Percentiles rank a stretch among this genome's conserved stretches.
Conservation (phyloP, 2,329 filamentous ascomycete species). For the Aspergillus neotritici region DNA sequence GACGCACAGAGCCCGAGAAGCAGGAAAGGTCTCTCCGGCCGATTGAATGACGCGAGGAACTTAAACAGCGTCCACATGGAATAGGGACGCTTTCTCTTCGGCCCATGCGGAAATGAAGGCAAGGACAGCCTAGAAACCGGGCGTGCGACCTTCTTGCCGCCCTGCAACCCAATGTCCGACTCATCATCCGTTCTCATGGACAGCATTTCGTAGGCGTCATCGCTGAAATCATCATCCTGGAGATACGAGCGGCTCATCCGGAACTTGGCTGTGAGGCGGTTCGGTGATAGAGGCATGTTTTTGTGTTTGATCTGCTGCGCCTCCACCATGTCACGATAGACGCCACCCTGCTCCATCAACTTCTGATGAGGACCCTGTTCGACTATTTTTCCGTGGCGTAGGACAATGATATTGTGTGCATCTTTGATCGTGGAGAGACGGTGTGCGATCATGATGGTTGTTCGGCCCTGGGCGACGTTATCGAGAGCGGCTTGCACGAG, state of each 20-base stretch:
- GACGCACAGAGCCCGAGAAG: conserved; percentile 63
- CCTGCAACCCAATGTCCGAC: conserved; percentile 8
- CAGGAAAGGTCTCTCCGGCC: conserved; percentile 64
- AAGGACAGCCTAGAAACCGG: conserved; percentile 7
- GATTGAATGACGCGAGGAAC: conserved; percentile 73
- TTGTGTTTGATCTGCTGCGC: conserved; percentile 54
- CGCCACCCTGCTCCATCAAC: conserved; percentile 59
- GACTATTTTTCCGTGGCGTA: conserved; percentile 71
- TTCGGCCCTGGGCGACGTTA: conserved; percentile 54
- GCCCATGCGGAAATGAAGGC: conserved; percentile 1
- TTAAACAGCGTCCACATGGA: conserved; percentile 66
- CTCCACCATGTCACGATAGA: conserved; percentile 74
- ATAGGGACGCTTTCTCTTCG: conserved; percentile 34
- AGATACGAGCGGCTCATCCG: neutral
- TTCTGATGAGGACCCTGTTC: conserved; percentile 79
- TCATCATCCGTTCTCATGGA: conserved; percentile 6
- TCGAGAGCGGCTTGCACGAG: conserved; percentile 81
- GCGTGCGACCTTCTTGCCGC: neutral
- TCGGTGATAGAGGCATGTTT: no score
- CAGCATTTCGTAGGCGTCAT: neutral
- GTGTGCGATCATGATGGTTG: conserved; percentile 37
- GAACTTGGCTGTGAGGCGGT: no score
- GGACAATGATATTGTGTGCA: conserved; percentile 58
- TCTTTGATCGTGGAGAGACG: conserved; percentile 37
- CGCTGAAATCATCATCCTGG: neutral